Evolutionary conservation across 1,139 yeast genomes (phyloP).

Genomic region (Lodderomyces parapsilosis): DNA sequence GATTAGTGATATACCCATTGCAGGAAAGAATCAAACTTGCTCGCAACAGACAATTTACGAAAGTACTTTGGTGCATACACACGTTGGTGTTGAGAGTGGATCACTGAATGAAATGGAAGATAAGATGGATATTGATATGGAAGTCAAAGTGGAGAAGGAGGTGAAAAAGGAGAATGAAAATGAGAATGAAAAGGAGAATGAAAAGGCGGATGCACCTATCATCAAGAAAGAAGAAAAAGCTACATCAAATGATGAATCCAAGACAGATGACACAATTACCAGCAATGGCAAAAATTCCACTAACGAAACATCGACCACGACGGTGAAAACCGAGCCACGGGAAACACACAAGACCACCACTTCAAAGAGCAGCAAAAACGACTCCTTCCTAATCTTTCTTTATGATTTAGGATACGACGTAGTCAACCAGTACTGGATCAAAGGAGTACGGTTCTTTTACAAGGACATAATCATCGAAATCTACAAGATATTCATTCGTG

Average conservation of each 20-base stretch:
- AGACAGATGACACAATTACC: not conserved
- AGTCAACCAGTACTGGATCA: constrained; percentile 64
- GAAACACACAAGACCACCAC: not conserved
- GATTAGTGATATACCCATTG: constrained; percentile 80
- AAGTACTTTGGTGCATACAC: constrained; percentile 55
- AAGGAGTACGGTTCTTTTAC: constrained; percentile 64
- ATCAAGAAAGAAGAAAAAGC: constrained; percentile 1
- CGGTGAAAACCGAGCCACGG: not conserved
- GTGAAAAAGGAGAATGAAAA: constrained; percentile 4
- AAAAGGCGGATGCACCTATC: not conserved
- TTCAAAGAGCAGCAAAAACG: constrained; percentile 19
- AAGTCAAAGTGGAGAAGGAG: constrained; percentile 1
- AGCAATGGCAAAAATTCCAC: not conserved
- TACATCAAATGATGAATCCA: not conserved
- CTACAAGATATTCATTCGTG: constrained; percentile 48
- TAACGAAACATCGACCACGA: constrained; percentile 2
- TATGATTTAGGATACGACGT: constrained; percentile 71
- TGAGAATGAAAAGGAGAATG: not conserved
- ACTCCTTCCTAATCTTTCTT: constrained; percentile 49
- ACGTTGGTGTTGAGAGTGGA: constrained; percentile 16
- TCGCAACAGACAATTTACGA: constrained; percentile 67
- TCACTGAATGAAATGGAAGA: constrained; percentile 3
- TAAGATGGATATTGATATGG: constrained; percentile 28
- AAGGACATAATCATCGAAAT: constrained; percentile 64
- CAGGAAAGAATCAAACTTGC: constrained; percentile 71